phyloP scores from a whole-genome alignment of 345 rosid genomes.

The Noccaea caerulescens region DNA sequence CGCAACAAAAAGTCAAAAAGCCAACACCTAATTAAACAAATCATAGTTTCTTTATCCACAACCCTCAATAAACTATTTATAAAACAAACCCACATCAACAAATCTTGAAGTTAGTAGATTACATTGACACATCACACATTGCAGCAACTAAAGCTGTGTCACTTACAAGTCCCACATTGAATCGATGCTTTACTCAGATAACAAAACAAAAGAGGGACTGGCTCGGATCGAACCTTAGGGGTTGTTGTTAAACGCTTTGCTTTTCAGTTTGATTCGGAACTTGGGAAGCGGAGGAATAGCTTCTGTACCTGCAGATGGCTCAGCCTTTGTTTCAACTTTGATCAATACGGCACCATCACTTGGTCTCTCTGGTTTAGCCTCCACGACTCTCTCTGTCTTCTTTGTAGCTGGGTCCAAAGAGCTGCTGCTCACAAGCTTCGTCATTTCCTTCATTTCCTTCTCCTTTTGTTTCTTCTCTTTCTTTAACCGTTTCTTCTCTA shows the following conservation, averaged over 20 bases:
- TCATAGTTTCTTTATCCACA: no score
- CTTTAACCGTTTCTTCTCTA: slow-evolving; percentile 77
- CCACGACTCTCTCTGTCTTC: slow-evolving; percentile 40
- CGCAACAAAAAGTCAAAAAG: no score
- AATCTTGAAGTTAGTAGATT: neutral
- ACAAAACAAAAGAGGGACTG: neutral
- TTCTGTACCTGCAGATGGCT: slow-evolving; percentile 56
- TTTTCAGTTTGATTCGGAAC: slow-evolving; percentile 76
- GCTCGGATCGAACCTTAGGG: slow-evolving; percentile 22
- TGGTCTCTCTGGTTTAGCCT: slow-evolving; percentile 52
- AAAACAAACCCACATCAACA: neutral
- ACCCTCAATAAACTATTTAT: neutral
- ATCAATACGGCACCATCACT: slow-evolving; percentile 44
- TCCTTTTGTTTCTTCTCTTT: slow-evolving; percentile 85
- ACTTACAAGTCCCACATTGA: neutral
- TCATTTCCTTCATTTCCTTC: slow-evolving; percentile 75
- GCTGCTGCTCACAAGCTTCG: slow-evolving; percentile 55
- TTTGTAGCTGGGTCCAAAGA: slow-evolving; percentile 45
- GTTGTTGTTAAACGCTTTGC: slow-evolving; percentile 54
- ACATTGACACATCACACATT: slow-evolving; percentile 20
- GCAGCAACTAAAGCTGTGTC: neutral
- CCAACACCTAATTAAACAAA: no score
- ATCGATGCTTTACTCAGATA: slow-evolving; percentile 12
- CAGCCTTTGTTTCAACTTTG: slow-evolving; percentile 54
- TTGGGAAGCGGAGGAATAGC: slow-evolving; percentile 54